A percentile compares a stretch with the other conserved stretches of the same genome.
Evolutionary conservation across 495 filamentous ascomycete species (phyloP).

Genomic region (Hypoxylon rickii): DNA sequence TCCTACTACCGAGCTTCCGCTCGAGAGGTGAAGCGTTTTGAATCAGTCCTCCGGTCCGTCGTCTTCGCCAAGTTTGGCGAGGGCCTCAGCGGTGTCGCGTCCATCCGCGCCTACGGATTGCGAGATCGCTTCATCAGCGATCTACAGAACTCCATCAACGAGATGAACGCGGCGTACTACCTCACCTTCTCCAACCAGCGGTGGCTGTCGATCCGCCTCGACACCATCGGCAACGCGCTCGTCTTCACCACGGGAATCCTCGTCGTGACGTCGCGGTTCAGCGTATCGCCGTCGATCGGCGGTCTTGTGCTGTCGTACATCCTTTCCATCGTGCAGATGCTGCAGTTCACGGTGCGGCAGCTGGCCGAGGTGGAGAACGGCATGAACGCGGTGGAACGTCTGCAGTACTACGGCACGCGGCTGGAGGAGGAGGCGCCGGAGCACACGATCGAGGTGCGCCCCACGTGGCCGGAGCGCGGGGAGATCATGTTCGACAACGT

Average conservation of each 20-base stretch:
- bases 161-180: constrained; percentile 93
- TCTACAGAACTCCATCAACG: constrained; percentile 73
- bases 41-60: constrained; percentile 80
- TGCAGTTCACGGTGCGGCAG: constrained; percentile 93
- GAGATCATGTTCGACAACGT: constrained; percentile 84
- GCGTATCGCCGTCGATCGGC: constrained; percentile 78
- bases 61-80: constrained; percentile 95
- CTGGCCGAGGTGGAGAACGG: constrained; percentile 95
- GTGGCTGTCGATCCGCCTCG: constrained; percentile 85
- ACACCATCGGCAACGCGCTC: constrained; percentile 77
- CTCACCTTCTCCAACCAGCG: constrained; percentile 92
- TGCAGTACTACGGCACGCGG: constrained; percentile 87
- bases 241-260: constrained; percentile 88
- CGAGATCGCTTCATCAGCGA: constrained; percentile 71
- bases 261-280: constrained; percentile 92
- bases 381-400: constrained; percentile 94
- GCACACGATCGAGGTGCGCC: constrained; percentile 67
- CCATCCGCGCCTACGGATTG: constrained; percentile 87
- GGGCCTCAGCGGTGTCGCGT: constrained; percentile 78
- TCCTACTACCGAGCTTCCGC: constrained; percentile 90
- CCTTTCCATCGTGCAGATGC: constrained; percentile 90
- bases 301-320: constrained; percentile 93
- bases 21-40: constrained; percentile 91
- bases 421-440: constrained; percentile 89
- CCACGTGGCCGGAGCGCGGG: constrained; percentile 81